These are phyloP conservation scores for Trichoderma guizhouense DNA, from an alignment of 2,329 filamentous ascomycete genomes.

Conservation along the genomic window DNA sequence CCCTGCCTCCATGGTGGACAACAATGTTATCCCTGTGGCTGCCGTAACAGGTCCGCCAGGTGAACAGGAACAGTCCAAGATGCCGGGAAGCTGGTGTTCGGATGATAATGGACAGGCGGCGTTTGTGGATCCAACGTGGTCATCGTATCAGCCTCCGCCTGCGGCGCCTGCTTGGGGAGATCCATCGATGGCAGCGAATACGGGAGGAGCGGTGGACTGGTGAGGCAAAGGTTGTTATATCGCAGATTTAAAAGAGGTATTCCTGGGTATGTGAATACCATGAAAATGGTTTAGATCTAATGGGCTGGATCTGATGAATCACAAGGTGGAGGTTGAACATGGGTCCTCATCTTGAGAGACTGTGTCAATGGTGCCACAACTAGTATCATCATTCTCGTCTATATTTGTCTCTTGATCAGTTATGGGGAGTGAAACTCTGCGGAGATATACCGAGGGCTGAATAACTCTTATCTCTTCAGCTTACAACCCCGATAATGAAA, in stretches of 20 bases:
- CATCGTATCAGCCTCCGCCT: neutral
- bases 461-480: too few species aligned
- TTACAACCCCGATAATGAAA: too few species aligned
- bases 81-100: conserved; percentile 32
- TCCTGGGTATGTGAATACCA: neutral
- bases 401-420: neutral
- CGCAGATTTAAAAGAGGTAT: neutral
- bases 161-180: conserved; percentile 31
- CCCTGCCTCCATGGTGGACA: neutral
- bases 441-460: too few species aligned
- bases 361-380: neutral
- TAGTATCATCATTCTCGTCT: neutral
- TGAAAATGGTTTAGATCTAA: neutral
- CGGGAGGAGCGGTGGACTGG: conserved; percentile 28
- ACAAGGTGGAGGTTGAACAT: neutral
- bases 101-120: conserved; percentile 16
- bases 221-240: neutral
- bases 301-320: neutral
- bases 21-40: neutral
- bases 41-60: neutral
- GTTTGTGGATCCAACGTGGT: conserved; percentile 2
- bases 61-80: conserved; percentile 18
- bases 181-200: conserved; percentile 31
- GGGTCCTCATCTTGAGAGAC: neutral
- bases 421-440: fast-evolving